These are phyloP conservation scores for Neurospora sp. DNA, from an alignment of 495 filamentous ascomycete genomes.

Conservation along the genomic window DNA sequence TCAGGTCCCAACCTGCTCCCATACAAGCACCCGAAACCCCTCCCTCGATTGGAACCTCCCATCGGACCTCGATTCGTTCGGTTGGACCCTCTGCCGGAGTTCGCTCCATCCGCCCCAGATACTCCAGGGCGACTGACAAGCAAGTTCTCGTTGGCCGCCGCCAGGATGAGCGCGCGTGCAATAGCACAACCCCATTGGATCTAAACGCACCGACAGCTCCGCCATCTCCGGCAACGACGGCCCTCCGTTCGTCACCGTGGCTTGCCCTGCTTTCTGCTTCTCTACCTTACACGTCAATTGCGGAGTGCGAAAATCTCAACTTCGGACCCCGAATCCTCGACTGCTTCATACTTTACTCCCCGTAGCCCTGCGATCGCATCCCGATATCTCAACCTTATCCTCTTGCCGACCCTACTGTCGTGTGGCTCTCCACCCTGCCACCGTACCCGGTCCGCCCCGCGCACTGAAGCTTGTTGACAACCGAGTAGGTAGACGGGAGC, in stretches of 20 bases:
- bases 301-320: not conserved
- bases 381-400: not conserved
- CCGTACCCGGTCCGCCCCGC: not conserved
- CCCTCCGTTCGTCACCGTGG: not conserved
- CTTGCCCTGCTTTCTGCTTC: not conserved
- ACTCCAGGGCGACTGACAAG: not conserved
- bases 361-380: not conserved
- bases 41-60: not conserved
- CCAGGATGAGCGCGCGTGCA: not conserved
- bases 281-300: not conserved
- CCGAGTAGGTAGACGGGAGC: not conserved
- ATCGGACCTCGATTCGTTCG: not conserved
- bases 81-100: not conserved
- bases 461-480: not conserved
- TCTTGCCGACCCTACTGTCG: not conserved
- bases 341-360: not conserved
- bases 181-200: not conserved
- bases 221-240: not conserved
- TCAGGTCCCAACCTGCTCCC: not conserved
- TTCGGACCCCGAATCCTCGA: not conserved
- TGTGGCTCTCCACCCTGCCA: not conserved
- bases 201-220: not conserved
- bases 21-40: not conserved
- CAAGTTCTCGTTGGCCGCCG: not conserved
- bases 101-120: not conserved